phyloP scores from a whole-genome alignment of 2,329 filamentous ascomycete species.

The Akanthomyces uredinophilus region DNA sequence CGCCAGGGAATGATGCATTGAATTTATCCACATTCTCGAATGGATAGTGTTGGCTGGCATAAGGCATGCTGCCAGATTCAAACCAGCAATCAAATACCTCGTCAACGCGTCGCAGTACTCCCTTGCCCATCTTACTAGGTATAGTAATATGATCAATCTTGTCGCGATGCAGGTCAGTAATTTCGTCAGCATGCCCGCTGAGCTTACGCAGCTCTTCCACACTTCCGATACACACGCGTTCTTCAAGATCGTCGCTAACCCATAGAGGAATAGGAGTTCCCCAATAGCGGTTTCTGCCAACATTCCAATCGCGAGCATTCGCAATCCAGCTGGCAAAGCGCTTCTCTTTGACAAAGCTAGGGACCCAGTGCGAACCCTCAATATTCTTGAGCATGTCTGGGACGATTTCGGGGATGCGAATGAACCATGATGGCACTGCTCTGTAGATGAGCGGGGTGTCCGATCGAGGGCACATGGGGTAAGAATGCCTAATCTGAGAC shows the following conservation, averaged over 20 bases:
- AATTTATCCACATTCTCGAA: conserved; percentile 85
- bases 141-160: conserved; percentile 94
- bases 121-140: conserved; percentile 82
- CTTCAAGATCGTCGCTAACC: conserved; percentile 84
- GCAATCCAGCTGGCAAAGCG: conserved; percentile 88
- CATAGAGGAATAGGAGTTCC: conserved; percentile 88
- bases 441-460: conserved; percentile 91
- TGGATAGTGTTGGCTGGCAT: conserved; percentile 84
- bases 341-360: conserved; percentile 82
- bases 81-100: conserved; percentile 98
- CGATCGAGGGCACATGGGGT: conserved; percentile 91
- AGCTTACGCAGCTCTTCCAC: conserved; percentile 77
- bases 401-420: conserved; percentile 77
- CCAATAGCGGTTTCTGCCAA: conserved; percentile 92
- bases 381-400: conserved; percentile 89
- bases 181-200: conserved; percentile 77
- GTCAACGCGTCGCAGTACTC: conserved; percentile 70
- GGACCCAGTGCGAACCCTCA: conserved; percentile 86
- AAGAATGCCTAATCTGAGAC: conserved; percentile 83
- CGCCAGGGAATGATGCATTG: conserved; percentile 75
- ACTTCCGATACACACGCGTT: conserved; percentile 81
- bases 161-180: conserved; percentile 85
- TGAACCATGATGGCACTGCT: conserved; percentile 91
- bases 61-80: conserved; percentile 93
- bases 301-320: conserved; percentile 92